Percentiles rank a stretch among this genome's conserved stretches.
These are phyloP conservation scores for Periconia sp. DNA, from an alignment of 2,329 filamentous ascomycete species.

Conservation along the genomic window DNA sequence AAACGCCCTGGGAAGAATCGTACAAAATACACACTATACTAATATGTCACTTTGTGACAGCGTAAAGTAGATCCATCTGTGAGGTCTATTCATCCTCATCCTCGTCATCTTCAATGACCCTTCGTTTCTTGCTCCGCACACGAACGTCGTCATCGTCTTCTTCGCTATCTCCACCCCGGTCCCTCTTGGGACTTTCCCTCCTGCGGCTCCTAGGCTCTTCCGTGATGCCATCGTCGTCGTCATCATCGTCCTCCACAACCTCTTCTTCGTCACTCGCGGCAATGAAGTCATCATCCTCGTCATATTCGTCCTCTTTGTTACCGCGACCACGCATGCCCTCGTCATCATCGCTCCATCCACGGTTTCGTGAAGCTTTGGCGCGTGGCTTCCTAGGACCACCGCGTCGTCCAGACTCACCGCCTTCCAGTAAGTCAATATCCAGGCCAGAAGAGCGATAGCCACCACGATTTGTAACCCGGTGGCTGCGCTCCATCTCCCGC, in stretches of 20 bases:
- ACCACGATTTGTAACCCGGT: conserved; percentile 53
- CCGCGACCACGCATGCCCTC: conserved; percentile 63
- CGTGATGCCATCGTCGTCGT: conserved; percentile 50
- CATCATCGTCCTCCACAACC: conserved; percentile 62
- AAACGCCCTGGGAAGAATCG: background rate
- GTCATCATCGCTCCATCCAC: conserved; percentile 64
- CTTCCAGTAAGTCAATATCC: conserved; percentile 59
- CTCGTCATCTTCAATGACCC: conserved; percentile 52
- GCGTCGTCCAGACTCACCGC: conserved; percentile 51
- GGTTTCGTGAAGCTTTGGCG: conserved; percentile 43
- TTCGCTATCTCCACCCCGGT: conserved; percentile 34
- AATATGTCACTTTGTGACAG: background rate
- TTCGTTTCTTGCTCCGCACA: conserved; percentile 43
- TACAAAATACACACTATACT: background rate
- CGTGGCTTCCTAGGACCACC: conserved; percentile 29
- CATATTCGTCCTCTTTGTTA: conserved; percentile 72
- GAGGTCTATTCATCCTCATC: conserved; percentile 42
- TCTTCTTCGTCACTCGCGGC: conserved; percentile 75
- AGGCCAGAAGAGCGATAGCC: conserved; percentile 61
- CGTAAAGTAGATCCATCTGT: background rate
- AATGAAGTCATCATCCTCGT: conserved; percentile 77
- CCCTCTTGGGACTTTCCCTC: conserved; percentile 44
- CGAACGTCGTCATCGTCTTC: conserved; percentile 41
- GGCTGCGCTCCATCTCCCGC: conserved; percentile 61
- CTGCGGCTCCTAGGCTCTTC: conserved; percentile 32